phyloP scores from a whole-genome alignment of 495 filamentous ascomycete genomes.

The Emericellopsis terricola region DNA sequence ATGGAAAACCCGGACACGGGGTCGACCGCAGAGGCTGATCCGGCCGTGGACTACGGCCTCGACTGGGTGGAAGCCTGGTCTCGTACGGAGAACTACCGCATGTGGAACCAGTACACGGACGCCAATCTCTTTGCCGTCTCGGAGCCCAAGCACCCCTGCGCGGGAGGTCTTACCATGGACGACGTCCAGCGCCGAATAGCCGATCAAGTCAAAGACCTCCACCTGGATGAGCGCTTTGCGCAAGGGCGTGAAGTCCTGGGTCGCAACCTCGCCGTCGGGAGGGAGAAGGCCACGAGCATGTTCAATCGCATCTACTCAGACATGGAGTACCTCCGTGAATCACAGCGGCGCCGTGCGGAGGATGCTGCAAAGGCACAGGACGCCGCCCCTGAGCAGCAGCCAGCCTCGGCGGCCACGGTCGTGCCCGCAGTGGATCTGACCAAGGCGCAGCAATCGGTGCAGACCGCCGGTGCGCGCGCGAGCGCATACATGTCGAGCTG shows the following conservation, averaged over 20 bases:
- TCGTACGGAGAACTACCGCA: slow-evolving; percentile 69
- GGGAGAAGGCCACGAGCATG: slow-evolving; percentile 64
- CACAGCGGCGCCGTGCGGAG: slow-evolving; percentile 52
- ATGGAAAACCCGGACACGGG: slow-evolving; percentile 38
- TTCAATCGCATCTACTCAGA: slow-evolving; percentile 81
- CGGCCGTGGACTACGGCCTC: slow-evolving; percentile 56
- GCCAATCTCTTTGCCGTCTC: slow-evolving; percentile 86
- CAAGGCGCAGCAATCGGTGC: slow-evolving; percentile 49
- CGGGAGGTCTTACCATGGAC: slow-evolving; percentile 86
- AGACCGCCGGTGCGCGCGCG: slow-evolving; percentile 53
- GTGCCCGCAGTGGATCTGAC: slow-evolving; percentile 34
- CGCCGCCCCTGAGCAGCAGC: slow-evolving; percentile 1
- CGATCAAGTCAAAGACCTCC: slow-evolving; percentile 74
- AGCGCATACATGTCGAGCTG: slow-evolving; percentile 84
- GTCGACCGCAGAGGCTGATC: slow-evolving; percentile 62
- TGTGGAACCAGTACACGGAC: slow-evolving; percentile 59
- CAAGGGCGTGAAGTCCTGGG: slow-evolving; percentile 61
- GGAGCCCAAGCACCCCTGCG: slow-evolving; percentile 81
- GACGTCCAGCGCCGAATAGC: slow-evolving; percentile 82
- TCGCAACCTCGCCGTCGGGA: slow-evolving; percentile 61
- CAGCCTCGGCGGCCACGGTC: too few relatives aligned
- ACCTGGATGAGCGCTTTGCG: slow-evolving; percentile 70
- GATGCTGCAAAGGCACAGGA: slow-evolving; percentile 26
- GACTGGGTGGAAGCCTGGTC: slow-evolving; percentile 71
- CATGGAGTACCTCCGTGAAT: slow-evolving; percentile 71